phyloP scores from a whole-genome alignment of 768 basidiomycete species.

The Naematelia aurantialba region DNA sequence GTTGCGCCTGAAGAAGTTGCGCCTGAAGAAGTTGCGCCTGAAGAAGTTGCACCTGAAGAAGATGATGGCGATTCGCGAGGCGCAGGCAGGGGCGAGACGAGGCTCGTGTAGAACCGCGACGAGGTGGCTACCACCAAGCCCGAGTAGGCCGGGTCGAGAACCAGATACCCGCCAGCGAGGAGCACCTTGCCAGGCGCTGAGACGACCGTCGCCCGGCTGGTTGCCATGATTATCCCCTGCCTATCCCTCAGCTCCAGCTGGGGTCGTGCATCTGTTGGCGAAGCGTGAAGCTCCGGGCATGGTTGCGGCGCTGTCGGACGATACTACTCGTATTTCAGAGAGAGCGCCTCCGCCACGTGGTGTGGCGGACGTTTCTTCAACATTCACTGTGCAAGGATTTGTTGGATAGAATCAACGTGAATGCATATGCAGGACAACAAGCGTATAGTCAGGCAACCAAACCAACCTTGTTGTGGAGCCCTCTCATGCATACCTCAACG shows the following conservation, averaged over 20 bases:
- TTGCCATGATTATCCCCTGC: background rate
- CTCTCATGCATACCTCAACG: too few relatives aligned
- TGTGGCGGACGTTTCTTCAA: too few relatives aligned
- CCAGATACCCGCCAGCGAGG: slow-evolving; percentile 92
- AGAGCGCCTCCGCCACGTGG: too few relatives aligned
- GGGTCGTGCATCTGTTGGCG: background rate
- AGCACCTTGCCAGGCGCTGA: slow-evolving; percentile 95
- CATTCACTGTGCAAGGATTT: too few relatives aligned
- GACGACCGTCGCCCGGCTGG: slow-evolving; percentile 56
- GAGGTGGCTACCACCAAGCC: slow-evolving; percentile 89
- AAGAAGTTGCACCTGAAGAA: background rate
- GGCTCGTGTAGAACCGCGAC: slow-evolving; percentile 71
- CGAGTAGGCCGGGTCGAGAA: slow-evolving; percentile 79
- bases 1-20: background rate
- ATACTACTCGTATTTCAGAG: too few relatives aligned
- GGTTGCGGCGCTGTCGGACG: background rate
- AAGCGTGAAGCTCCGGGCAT: background rate
- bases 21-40: background rate
- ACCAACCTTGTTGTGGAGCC: too few relatives aligned
- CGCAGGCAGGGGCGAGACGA: background rate
- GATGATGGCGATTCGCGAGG: background rate
- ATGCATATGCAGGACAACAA: too few relatives aligned
- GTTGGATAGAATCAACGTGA: too few relatives aligned
- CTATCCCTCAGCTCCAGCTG: background rate
- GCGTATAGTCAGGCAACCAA: too few relatives aligned